Evolutionary conservation across 768 basidiomycete species (phyloP).

Genomic region (Mycena floridula): DNA sequence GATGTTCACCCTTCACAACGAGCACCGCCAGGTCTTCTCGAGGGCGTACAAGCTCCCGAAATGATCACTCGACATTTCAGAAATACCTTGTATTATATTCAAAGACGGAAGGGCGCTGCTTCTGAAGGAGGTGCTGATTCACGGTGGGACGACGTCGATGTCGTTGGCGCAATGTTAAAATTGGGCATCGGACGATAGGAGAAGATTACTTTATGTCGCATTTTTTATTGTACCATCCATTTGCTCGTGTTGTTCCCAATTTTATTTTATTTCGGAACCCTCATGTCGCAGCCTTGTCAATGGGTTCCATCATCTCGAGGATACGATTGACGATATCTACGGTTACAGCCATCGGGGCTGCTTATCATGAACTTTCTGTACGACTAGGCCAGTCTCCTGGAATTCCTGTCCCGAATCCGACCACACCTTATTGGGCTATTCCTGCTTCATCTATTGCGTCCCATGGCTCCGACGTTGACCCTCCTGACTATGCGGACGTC

Average conservation of each 20-base stretch:
- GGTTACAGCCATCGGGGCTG: too few species aligned
- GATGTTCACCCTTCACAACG: conserved; percentile 87
- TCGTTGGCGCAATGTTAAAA: conserved; percentile 84
- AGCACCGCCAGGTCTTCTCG: conserved; percentile 83
- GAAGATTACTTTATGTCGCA: too few species aligned
- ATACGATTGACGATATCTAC: too few species aligned
- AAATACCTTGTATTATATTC: conserved; percentile 83
- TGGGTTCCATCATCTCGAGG: too few species aligned
- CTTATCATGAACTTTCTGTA: conserved; percentile 21
- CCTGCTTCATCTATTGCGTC: conserved; percentile 43
- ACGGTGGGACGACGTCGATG: conserved; percentile 84
- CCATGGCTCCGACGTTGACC: conserved; percentile 19
- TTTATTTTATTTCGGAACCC: neutral
- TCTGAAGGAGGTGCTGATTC: conserved; percentile 39
- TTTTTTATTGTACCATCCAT: neutral
- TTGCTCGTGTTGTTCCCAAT: neutral
- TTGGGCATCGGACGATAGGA: conserved; percentile 76
- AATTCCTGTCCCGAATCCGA: conserved; percentile 49
- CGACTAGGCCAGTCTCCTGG: conserved; percentile 39
- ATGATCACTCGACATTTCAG: conserved; percentile 93
- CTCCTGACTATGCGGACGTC: conserved; percentile 51
- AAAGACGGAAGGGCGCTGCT: conserved; percentile 57
- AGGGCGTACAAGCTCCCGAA: conserved; percentile 88
- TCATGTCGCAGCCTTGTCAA: too few species aligned
- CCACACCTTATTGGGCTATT: conserved; percentile 57